Conservation (phyloP, 345 rosid genomes). For the Garcia nutans region DNA sequence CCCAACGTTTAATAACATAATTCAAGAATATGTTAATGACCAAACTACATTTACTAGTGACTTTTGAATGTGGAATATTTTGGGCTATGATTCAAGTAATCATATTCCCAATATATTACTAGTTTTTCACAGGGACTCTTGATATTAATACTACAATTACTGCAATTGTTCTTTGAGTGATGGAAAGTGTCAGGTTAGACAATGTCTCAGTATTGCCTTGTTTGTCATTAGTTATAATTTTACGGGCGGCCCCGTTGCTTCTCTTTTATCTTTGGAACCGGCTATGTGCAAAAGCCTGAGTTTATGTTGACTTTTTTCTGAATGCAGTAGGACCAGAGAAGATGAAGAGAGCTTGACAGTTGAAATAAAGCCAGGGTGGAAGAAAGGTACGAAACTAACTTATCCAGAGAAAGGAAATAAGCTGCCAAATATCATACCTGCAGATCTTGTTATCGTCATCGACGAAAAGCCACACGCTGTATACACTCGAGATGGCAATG, state of each 20-base stretch:
- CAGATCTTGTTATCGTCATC: conserved; percentile 24
- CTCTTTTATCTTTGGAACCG: too few relatives aligned
- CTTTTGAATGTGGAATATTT: too few relatives aligned
- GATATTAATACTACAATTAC: background rate
- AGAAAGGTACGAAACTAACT: conserved; percentile 33
- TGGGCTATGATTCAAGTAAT: background rate
- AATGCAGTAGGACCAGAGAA: conserved; percentile 18
- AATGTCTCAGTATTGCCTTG: too few relatives aligned
- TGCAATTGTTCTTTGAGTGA: background rate
- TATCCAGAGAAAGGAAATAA: conserved; percentile 29
- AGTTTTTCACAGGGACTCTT: background rate
- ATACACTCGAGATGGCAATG: conserved; percentile 24
- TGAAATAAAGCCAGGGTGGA: conserved; percentile 31
- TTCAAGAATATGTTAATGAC: too few relatives aligned
- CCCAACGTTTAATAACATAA: background rate
- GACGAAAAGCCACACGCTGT: conserved; percentile 28
- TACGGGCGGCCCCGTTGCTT: too few relatives aligned
- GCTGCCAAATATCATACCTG: conserved; percentile 11
- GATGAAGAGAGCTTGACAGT: conserved; percentile 26
- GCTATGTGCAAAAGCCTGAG: too few relatives aligned
- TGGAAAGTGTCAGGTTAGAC: background rate
- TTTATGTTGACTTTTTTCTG: background rate
- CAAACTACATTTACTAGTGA: too few relatives aligned
- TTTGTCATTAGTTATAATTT: background rate
- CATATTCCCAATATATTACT: background rate